These are phyloP conservation scores for Periconia sp. DNA, from an alignment of 2,329 filamentous ascomycete genomes.

Conservation along the genomic window DNA sequence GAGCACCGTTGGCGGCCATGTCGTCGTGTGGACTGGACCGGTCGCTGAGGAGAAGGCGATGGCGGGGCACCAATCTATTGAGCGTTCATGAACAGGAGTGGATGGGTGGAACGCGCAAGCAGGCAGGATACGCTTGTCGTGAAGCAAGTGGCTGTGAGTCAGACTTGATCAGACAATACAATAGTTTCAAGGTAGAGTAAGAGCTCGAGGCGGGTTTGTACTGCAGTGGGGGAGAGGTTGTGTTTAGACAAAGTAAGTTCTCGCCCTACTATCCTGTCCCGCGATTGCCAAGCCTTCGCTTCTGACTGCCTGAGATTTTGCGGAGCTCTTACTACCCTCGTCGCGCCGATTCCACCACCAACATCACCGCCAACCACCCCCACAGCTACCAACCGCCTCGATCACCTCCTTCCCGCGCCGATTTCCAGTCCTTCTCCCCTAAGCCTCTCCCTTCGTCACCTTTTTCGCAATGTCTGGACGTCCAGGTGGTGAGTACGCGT, in stretches of 20 bases:
- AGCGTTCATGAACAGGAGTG: constrained; percentile 24
- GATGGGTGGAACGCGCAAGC: not conserved
- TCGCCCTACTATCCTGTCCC: constrained; percentile 11
- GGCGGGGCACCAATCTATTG: constrained; percentile 26
- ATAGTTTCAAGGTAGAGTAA: constrained; percentile 1
- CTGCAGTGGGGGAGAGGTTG: constrained; percentile 16
- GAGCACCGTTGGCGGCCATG: constrained; percentile 70
- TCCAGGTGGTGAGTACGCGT: constrained; percentile 25
- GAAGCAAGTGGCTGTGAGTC: not conserved
- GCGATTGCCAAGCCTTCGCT: constrained; percentile 26
- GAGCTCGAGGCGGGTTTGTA: constrained; percentile 17
- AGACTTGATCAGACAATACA: not conserved
- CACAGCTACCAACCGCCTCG: not conserved
- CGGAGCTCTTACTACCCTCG: constrained; percentile 18
- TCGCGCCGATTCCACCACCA: constrained; percentile 7
- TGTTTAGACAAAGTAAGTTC: constrained; percentile 22
- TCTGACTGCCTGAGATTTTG: constrained; percentile 33
- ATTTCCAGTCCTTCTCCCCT: not conserved
- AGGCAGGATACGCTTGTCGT: not conserved
- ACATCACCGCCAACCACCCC: not conserved
- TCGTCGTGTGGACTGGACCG: constrained; percentile 26
- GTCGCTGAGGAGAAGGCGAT: constrained; percentile 24
- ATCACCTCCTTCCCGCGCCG: not conserved
- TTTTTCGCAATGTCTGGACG: constrained; percentile 33
- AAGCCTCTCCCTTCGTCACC: not conserved